These are phyloP conservation scores for Tetrapisispora pingtungensis DNA, from an alignment of 805 yeast genomes.

Conservation along the genomic window DNA sequence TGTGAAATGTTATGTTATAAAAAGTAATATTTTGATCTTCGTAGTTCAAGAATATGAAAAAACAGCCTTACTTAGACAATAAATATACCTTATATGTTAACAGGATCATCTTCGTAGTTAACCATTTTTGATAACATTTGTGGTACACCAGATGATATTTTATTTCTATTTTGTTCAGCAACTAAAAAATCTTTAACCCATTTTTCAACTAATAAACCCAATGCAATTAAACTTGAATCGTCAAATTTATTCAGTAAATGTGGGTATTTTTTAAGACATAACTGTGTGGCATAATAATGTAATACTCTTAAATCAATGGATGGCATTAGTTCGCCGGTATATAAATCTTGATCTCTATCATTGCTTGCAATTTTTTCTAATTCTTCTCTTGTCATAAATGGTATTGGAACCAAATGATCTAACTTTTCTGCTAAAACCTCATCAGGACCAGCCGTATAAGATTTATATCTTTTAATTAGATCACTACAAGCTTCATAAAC, in stretches of 20 bases:
- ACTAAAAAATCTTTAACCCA: constrained; percentile 29
- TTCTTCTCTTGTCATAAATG: constrained; percentile 25
- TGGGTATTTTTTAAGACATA: constrained; percentile 24
- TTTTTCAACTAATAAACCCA: constrained; percentile 30
- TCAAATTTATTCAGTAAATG: constrained; percentile 24
- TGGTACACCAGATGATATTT: background rate
- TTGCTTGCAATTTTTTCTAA: constrained; percentile 13
- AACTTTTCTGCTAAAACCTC: constrained; percentile 23
- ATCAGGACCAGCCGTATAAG: constrained; percentile 24
- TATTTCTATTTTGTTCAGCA: constrained; percentile 1
- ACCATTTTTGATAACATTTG: constrained; percentile 12
- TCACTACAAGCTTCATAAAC: constrained; percentile 27
- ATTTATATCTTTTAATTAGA: constrained; percentile 16
- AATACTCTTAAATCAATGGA: constrained; percentile 27
- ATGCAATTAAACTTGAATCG: constrained; percentile 30
- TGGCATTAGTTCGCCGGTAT: constrained; percentile 23
- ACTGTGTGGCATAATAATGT: constrained; percentile 30
- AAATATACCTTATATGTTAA: constrained; percentile 20
- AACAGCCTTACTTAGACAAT: too few relatives aligned
- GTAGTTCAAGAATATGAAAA: too few relatives aligned
- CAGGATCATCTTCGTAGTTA: constrained; percentile 21
- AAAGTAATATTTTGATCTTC: too few relatives aligned
- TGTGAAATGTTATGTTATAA: too few relatives aligned
- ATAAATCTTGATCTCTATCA: constrained; percentile 19
- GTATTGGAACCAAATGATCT: constrained; percentile 24